Evolutionary conservation across 225 moss, liverwort and hornwort genomes (phyloP).

Genomic region (Takakia lepidozioides): DNA sequence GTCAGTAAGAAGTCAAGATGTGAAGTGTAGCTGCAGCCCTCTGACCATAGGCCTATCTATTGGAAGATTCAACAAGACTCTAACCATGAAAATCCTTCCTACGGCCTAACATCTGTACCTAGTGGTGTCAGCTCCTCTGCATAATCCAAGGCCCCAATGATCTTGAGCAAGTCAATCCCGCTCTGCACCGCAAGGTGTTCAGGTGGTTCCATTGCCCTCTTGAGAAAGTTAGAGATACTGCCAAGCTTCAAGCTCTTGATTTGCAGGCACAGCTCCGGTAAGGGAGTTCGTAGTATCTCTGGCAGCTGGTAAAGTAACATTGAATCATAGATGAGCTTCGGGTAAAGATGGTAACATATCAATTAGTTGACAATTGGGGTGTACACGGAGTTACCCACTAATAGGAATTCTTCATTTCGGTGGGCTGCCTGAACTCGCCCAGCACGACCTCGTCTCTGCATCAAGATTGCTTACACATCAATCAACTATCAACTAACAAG

Average conservation of each 20-base stretch:
- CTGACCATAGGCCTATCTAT: too few relatives aligned
- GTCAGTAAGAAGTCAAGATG: too few relatives aligned
- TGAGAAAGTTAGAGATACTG: conserved; percentile 28
- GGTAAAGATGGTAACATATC: conserved; percentile 71
- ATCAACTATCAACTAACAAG: too few relatives aligned
- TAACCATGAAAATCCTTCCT: too few relatives aligned
- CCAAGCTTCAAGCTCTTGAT: conserved; percentile 51
- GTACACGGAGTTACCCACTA: too few relatives aligned
- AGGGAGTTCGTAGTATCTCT: conserved; percentile 60
- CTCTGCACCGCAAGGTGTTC: conserved; percentile 40
- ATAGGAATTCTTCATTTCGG: too few relatives aligned
- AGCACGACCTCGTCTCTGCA: conserved; percentile 75
- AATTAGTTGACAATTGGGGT: too few relatives aligned
- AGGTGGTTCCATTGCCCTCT: conserved; percentile 68
- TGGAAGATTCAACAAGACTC: too few relatives aligned
- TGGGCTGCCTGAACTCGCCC: conserved; percentile 56
- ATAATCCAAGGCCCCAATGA: conserved; percentile 54
- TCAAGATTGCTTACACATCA: too few relatives aligned
- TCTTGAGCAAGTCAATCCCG: conserved; percentile 52
- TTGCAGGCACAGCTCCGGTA: conserved; percentile 65
- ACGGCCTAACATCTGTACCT: conserved; percentile 38
- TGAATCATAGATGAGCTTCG: conserved; percentile 55
- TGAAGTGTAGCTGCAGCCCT: too few relatives aligned
- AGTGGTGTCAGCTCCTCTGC: conserved; percentile 62
- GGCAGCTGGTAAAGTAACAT: conserved; percentile 74